Base-by-base conservation (phyloP, 202 grass and related monocot species). In the Musa balbisiana region DNA sequence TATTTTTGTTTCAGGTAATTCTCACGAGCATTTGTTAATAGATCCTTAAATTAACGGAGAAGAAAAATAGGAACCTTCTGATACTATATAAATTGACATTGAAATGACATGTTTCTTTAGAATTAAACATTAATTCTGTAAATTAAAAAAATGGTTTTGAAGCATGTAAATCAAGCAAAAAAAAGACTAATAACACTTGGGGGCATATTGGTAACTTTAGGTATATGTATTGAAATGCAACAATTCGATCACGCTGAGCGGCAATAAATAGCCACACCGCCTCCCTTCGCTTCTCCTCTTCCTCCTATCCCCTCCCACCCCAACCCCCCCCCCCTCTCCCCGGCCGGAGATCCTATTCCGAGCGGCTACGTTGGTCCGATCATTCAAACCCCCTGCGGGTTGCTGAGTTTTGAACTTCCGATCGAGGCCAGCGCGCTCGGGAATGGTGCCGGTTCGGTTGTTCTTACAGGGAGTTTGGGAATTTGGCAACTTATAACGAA, bases 321-420 rank as follows among this genome's bases (percentile, higher is more conserved):
- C n/a, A n/a, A n/a, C 55, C 0, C 0, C 0, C 64, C 1, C 14
- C 20, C 9, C 8, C 1, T 1, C 1, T 1, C 1, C 11, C 62
- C 1, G n/a, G 64, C 14, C 26, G 25, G 24, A 16, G 24, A 67
- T 29, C 12, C 13, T 15, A 33, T 27, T 13, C 13, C 1, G 15
- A 67, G 27, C 26, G 11, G 1, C 64, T 16, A 11, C 16, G 14
- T 16, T 12, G 25, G n/a, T 22, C 10, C 62, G 62, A 64, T 64
- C 62, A 21, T 11, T 23, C 62, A 23, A 10, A 20, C 9, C 10
- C 9, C 22, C 21, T 11, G 12, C 64, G 24, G 33, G 15, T 67
- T 22, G 26, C 25, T 29, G 24, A 16, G 64, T 29, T 67, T 33
- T 17, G 25, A 67, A 22, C 64, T 15, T 67, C 64, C 64, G 25